phyloP scores from a whole-genome alignment of 192 early-diverging fungal genomes.

The Backusella australiensis region DNA sequence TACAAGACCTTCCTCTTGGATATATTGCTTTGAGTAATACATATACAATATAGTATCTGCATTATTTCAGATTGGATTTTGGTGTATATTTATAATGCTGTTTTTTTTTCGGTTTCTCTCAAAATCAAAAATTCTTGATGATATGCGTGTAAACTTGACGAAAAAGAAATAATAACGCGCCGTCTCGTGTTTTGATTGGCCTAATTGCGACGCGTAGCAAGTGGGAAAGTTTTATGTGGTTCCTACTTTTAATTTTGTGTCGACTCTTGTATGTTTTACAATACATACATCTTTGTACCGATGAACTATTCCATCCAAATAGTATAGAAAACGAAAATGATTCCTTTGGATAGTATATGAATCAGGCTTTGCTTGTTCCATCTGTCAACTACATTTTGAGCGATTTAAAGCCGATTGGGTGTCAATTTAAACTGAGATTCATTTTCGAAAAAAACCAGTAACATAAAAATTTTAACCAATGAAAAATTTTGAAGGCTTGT shows the following conservation, averaged over 20 bases:
- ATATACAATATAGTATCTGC: no score
- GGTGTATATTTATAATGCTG: no score
- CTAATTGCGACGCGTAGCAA: background rate
- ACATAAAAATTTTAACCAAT: conserved; percentile 2
- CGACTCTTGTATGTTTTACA: background rate
- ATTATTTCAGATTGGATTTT: no score
- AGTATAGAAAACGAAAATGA: background rate
- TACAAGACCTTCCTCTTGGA: no score
- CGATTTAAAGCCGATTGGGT: background rate
- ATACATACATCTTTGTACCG: background rate
- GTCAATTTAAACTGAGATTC: background rate
- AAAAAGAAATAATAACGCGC: background rate
- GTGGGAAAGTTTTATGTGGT: background rate
- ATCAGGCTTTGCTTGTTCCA: background rate
- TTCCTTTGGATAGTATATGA: background rate
- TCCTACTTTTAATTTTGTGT: background rate
- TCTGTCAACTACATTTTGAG: background rate
- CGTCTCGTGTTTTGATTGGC: background rate
- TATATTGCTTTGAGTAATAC: no score
- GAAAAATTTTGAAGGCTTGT: background rate
- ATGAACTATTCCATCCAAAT: no score
- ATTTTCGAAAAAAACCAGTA: background rate
- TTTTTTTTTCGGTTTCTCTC: no score
- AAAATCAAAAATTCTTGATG: no score
- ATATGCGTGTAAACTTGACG: background rate